Base-by-base conservation (phyloP, 148 eudicot species). In the Fagopyrum tataricum region DNA sequence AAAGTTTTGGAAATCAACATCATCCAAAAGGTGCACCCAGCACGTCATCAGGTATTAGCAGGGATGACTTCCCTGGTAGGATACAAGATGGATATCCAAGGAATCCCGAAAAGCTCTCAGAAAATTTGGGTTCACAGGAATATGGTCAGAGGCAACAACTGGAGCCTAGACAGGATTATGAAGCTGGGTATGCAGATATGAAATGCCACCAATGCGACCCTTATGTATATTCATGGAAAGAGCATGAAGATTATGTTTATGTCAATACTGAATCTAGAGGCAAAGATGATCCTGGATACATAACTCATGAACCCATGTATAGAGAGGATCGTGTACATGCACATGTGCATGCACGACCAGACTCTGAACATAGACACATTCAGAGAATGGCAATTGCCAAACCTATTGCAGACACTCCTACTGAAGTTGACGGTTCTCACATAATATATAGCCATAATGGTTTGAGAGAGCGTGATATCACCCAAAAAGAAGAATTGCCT, bases 341-440 rank as follows among this genome's bases (percentile, higher is more conserved):
- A 21, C 80, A 23, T 67, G 42, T 52, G 18, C 70, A 43, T 75
- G 78, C 70, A 21, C 80, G 37, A 72, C 72, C 18, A 13, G 82
- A 72, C 31, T 74, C 73, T 74, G 67, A 71, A 51, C 67, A 75
- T 70, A 73, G 74, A 59, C 71, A 70, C 76, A 51, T 59, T 43
- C 43, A 68, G 68, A 78, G 79, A 70, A 47, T 72, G 24, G 72
- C n/a, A 72, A 18, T 62, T 62, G 24, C 72, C 76, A 74, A 81
- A 26, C 68, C 75, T 66, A 40, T 56, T 47, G 66, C 62, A 39
- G 79, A 79, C 39, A 67, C 18, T 72, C 48, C 55, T 75, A 64
- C 62, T 59, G 53, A 76, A 61, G 69, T 72, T 72, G 87, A 79
- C 61, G 74, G 59, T 75, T 71, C 85, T 77, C 86, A 70, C n/a